A percentile compares a stretch with the other conserved stretches of the same genome.
These are phyloP conservation scores for Geotrichum ghanense DNA, from an alignment of 805 yeast genomes.

Conservation along the genomic window DNA sequence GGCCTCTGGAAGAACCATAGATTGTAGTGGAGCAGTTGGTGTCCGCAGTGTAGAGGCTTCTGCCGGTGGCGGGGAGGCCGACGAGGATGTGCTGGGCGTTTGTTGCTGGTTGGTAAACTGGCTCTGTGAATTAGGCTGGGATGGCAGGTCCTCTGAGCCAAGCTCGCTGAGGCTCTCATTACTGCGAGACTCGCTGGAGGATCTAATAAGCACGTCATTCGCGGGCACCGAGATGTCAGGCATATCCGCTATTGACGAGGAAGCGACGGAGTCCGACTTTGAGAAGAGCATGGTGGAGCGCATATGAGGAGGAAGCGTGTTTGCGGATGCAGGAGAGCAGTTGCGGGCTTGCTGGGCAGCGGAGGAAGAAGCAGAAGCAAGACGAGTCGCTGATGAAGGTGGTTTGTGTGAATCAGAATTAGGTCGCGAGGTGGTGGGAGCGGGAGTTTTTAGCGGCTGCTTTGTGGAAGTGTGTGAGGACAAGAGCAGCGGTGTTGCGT, in stretches of 20 bases:
- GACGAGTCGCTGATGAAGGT: neutral
- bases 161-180: neutral
- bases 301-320: too few relatives aligned
- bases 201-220: neutral
- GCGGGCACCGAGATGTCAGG: neutral
- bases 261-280: neutral
- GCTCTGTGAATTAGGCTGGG: neutral
- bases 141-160: neutral
- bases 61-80: neutral
- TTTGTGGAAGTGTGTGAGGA: too few relatives aligned
- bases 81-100: neutral
- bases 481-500: too few relatives aligned
- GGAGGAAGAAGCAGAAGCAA: constrained; percentile 1
- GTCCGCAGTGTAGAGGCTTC: neutral
- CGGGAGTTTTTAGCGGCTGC: too few relatives aligned
- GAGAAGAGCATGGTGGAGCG: neutral
- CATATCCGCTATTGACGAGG: neutral
- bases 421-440: neutral
- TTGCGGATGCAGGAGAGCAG: neutral
- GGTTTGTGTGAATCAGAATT: too few relatives aligned
- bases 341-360: neutral
- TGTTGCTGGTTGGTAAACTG: neutral
- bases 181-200: neutral
- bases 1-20: too few relatives aligned
- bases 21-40: too few relatives aligned